phyloP scores from a whole-genome alignment of 257 asterid species.

The Forsythia suspensa region DNA sequence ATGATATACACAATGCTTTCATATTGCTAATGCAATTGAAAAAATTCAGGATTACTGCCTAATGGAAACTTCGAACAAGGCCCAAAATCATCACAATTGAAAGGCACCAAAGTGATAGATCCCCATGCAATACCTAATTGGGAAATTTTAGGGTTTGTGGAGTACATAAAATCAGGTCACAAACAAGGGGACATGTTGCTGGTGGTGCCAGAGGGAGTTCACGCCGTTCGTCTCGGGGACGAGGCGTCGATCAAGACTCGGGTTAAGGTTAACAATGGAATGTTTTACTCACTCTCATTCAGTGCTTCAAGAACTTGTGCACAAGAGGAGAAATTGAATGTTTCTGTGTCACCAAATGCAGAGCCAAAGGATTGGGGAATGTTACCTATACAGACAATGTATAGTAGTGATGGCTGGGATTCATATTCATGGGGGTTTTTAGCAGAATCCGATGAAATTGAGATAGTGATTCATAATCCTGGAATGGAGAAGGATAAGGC shows the following conservation, averaged over 20 bases:
- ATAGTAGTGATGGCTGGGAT: slow-evolving; percentile 82
- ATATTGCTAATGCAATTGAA: background rate
- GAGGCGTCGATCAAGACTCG: slow-evolving; percentile 70
- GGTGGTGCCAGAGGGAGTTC: slow-evolving; percentile 5
- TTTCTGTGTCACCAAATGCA: slow-evolving; percentile 35
- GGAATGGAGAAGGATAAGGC: slow-evolving; percentile 61
- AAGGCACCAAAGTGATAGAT: slow-evolving; percentile 60
- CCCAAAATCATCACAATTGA: slow-evolving; percentile 63
- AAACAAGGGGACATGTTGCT: slow-evolving; percentile 77
- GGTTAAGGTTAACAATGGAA: slow-evolving; percentile 37
- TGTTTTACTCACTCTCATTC: slow-evolving; percentile 62
- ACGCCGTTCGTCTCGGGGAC: slow-evolving; percentile 77
- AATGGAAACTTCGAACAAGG: slow-evolving; percentile 85
- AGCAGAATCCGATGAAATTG: slow-evolving; percentile 45
- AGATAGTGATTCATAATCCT: slow-evolving; percentile 60
- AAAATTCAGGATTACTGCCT: slow-evolving; percentile 58
- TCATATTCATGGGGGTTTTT: slow-evolving; percentile 70
- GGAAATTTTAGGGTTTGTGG: slow-evolving; percentile 73
- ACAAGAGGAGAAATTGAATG: slow-evolving; percentile 29
- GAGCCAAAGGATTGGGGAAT: slow-evolving; percentile 53
- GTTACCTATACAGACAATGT: slow-evolving; percentile 75
- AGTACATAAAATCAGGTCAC: slow-evolving; percentile 35
- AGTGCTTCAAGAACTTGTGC: slow-evolving; percentile 70
- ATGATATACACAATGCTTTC: background rate
- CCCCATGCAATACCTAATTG: slow-evolving; percentile 67